phyloP scores from a whole-genome alignment of 1,284 basidiomycete species.

The Macrocystidia cucumis region DNA sequence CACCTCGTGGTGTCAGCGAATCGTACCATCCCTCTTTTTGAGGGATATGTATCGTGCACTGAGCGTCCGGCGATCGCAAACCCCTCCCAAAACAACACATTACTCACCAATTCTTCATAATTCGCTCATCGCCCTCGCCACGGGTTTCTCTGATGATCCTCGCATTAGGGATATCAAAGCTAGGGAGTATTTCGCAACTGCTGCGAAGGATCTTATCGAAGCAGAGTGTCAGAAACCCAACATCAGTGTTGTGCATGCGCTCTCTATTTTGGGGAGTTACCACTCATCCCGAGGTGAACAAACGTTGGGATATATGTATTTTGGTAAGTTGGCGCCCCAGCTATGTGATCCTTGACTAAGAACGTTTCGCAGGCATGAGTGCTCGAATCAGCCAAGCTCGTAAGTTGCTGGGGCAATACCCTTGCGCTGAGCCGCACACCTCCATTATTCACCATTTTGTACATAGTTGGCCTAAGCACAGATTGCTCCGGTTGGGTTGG shows the following conservation, averaged over 20 bases:
- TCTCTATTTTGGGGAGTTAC: conserved; percentile 51
- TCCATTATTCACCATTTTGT: conserved; percentile 1
- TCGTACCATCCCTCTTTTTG: conserved; percentile 46
- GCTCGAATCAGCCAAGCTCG: conserved; percentile 36
- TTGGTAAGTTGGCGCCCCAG: conserved; percentile 29
- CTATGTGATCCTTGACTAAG: not conserved
- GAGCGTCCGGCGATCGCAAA: conserved; percentile 32
- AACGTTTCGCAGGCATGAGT: conserved; percentile 35
- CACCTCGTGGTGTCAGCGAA: conserved; percentile 48
- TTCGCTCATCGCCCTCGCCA: conserved; percentile 49
- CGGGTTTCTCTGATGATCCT: conserved; percentile 50
- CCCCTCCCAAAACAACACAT: conserved; percentile 41
- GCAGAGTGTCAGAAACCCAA: conserved; percentile 50
- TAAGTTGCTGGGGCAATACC: too few relatives aligned
- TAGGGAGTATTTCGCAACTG: conserved; percentile 39
- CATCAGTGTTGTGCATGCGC: conserved; percentile 48
- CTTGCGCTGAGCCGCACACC: too few relatives aligned
- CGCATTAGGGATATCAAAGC: conserved; percentile 34
- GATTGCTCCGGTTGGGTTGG: conserved; percentile 51
- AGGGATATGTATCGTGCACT: conserved; percentile 52
- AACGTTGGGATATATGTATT: conserved; percentile 49
- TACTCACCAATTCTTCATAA: conserved; percentile 73
- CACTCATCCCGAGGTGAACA: conserved; percentile 49
- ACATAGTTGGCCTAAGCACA: conserved; percentile 48
- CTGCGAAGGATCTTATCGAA: conserved; percentile 49